These are phyloP conservation scores for Ophiostoma novo-ulmi DNA, from an alignment of 2,329 filamentous ascomycete species.

Conservation along the genomic window DNA sequence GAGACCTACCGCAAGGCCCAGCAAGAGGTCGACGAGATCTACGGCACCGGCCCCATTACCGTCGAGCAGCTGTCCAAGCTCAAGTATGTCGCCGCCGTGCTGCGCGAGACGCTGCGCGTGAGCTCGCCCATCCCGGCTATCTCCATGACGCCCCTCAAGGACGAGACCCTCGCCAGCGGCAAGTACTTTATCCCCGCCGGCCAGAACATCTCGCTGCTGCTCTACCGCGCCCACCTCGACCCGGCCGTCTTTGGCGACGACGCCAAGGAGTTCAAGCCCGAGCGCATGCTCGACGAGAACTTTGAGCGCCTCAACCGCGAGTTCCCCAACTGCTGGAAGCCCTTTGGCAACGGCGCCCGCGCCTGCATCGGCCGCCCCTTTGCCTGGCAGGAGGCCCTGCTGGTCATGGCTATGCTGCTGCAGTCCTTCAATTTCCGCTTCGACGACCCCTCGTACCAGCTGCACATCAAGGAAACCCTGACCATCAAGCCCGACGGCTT, in stretches of 20 bases:
- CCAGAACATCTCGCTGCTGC: slow-evolving; percentile 41
- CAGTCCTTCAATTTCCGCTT: slow-evolving; percentile 64
- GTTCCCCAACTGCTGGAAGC: slow-evolving; percentile 42
- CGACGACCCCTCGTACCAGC: slow-evolving; percentile 54
- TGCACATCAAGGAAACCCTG: slow-evolving; percentile 49
- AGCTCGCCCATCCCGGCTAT: slow-evolving; percentile 24
- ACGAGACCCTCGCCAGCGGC: slow-evolving; percentile 40
- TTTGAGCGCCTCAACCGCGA: slow-evolving; percentile 37
- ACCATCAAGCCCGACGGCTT: slow-evolving; percentile 60
- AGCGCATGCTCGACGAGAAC: slow-evolving; percentile 56
- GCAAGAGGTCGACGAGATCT: slow-evolving; percentile 49
- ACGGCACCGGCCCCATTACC: slow-evolving; percentile 44
- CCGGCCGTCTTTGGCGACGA: slow-evolving; percentile 53
- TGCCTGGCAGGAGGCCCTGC: slow-evolving; percentile 49
- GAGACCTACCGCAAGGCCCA: slow-evolving; percentile 44
- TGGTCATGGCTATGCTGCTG: slow-evolving; percentile 51
- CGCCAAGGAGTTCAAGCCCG: slow-evolving; percentile 53
- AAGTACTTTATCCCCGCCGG: slow-evolving; percentile 49
- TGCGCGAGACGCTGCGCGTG: slow-evolving; percentile 52
- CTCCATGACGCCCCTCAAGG: slow-evolving; percentile 38
- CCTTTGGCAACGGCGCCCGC: slow-evolving; percentile 50
- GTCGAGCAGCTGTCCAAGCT: slow-evolving; percentile 42
- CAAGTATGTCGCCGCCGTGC: slow-evolving; percentile 47
- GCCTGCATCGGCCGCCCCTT: slow-evolving; percentile 51
- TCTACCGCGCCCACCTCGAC: slow-evolving; percentile 50